phyloP scores from a whole-genome alignment of 306 rosid species.

The Rosa rugosa region DNA sequence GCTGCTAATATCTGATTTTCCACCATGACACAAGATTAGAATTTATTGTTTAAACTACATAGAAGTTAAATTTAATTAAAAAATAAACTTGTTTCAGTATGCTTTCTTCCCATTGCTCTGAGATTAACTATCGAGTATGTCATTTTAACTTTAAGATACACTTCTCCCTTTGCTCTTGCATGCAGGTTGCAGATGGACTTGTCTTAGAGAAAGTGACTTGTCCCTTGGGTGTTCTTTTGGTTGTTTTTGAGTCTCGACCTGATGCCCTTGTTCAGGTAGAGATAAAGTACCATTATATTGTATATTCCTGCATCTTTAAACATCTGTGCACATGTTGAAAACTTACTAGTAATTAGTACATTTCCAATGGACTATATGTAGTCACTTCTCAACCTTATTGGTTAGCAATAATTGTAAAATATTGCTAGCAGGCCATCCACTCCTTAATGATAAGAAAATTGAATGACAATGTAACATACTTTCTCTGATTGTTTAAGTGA shows the following conservation, averaged over 20 bases:
- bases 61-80: background rate
- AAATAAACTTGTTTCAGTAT: background rate
- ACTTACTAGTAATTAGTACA: background rate
- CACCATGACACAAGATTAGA: background rate
- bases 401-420: background rate
- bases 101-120: background rate
- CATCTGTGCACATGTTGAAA: background rate
- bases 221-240: conserved; percentile 81
- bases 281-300: conserved; percentile 4
- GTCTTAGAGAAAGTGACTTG: conserved; percentile 65
- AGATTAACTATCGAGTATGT: conserved; percentile 8
- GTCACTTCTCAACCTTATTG: background rate
- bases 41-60: background rate
- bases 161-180: conserved; percentile 32
- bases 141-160: background rate
- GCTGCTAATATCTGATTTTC: background rate
- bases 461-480: background rate
- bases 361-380: background rate
- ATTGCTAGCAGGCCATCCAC: background rate
- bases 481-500: background rate
- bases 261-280: conserved; percentile 96
- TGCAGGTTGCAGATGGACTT: conserved; percentile 76
- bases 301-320: conserved; percentile 4
- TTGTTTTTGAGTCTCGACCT: conserved; percentile 92
- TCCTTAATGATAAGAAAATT: background rate